Evolutionary conservation across 225 moss, liverwort and hornwort species (phyloP), one percentile per base, ranked within the genome.

Genomic region (Thuidium tamariscinum): DNA sequence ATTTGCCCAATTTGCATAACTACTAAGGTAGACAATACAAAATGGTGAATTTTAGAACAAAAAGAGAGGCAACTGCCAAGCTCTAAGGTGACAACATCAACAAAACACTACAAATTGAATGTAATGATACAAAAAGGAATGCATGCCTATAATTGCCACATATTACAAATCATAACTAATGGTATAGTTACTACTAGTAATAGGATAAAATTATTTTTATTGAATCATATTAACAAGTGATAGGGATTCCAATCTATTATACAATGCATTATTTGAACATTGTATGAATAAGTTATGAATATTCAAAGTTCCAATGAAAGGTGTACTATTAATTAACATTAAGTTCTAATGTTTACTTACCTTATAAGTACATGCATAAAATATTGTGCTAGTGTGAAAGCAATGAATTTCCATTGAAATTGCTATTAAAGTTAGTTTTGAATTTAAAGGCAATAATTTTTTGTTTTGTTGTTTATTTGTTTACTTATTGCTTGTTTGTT

Each of bases 391-490:
- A 10, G 29, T 10, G 2, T 44, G 3, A 44, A 9, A 29, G 16
- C 5, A 71, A 44, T 0, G 1, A 42, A 44, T 10, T 27, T 29
- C 10, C 10, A 44, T 9, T 71, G 3, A 9, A 1, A 71, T 2
- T 44, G 0, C 0, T 44, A 2, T 16, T 27, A 15, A 37, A 42
- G 26, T 70, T 4, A 8, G 9, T 9, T 16, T 41, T 26, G 3
- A 1, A 41, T 14, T 1, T 0, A 0, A 1, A 15, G 5, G 1
- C 2, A 41, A 41, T 0, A 2, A 13, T 8, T 8, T 37, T 30
- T 61, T 27, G 7, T 30, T 5, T 22, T 67, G 6, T 20, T 22
- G 7, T n/a, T n/a, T n/a, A n/a, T n/a, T n/a, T n/a, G n/a, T n/a
- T n/a, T n/a, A n/a, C n/a, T n/a, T n/a, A n/a, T n/a, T n/a, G n/a